Conservation (phyloP, 2,329 filamentous ascomycete species). For the Cladobotryum protrusum region DNA sequence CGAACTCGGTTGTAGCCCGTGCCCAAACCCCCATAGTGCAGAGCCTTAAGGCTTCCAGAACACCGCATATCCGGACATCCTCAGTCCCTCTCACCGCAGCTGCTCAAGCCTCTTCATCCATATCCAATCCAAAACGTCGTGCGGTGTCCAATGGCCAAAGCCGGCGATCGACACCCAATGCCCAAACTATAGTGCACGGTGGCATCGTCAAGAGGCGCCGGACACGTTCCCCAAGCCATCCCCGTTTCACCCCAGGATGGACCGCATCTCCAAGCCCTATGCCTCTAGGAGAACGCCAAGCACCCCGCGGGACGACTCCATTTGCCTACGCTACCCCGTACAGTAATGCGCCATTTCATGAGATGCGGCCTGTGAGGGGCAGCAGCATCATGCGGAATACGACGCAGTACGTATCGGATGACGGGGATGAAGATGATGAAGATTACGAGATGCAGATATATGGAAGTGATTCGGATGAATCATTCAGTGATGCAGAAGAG, state of each 20-base stretch:
- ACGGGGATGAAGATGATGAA: constrained; percentile 26
- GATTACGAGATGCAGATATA: constrained; percentile 12
- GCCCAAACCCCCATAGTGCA: constrained; percentile 35
- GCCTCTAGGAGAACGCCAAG: constrained; percentile 29
- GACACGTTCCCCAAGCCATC: constrained; percentile 51
- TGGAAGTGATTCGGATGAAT: constrained; percentile 17
- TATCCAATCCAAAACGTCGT: constrained; percentile 33
- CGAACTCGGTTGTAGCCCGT: constrained; percentile 28
- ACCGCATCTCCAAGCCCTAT: constrained; percentile 43
- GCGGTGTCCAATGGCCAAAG: constrained; percentile 38
- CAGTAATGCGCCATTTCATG: constrained; percentile 52
- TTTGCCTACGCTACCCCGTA: constrained; percentile 72
- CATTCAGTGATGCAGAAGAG: constrained; percentile 13
- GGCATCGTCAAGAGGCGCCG: constrained; percentile 44
- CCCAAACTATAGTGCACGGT: constrained; percentile 20
- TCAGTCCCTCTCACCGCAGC: constrained; percentile 44
- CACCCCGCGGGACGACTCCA: constrained; percentile 40
- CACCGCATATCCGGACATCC: constrained; percentile 44
- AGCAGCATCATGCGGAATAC: constrained; percentile 24
- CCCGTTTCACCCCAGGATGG: constrained; percentile 50
- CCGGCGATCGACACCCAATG: constrained; percentile 26
- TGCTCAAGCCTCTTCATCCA: constrained; percentile 33
- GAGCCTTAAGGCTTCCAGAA: constrained; percentile 37
- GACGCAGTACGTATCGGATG: constrained; percentile 28
- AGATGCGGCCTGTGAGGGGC: constrained; percentile 27